phyloP scores from a whole-genome alignment of 345 rosid species.

The Cardamine resedifolia region DNA sequence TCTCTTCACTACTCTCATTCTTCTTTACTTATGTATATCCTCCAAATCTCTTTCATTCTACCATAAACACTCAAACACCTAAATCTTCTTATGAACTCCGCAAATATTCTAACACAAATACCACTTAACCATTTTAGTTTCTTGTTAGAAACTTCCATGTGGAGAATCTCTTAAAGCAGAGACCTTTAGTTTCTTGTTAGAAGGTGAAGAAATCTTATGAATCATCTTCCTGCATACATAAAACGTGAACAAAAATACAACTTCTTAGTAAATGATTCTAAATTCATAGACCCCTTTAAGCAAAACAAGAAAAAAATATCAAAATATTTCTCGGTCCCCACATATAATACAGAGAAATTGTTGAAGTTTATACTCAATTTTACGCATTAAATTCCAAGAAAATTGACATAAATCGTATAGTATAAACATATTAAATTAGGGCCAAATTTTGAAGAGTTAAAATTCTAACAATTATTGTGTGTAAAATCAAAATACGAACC shows the following conservation, averaged over 20 bases:
- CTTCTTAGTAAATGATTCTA: neutral
- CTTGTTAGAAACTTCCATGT: no score
- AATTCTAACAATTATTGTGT: no score
- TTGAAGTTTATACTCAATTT: neutral
- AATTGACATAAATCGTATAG: neutral
- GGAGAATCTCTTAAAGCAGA: neutral
- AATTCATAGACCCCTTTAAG: neutral
- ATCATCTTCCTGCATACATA: constrained; percentile 21
- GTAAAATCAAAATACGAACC: no score
- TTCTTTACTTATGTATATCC: no score
- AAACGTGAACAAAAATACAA: constrained; percentile 4
- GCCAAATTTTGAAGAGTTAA: no score
- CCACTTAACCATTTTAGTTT: no score
- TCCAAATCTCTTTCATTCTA: no score
- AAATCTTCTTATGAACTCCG: no score
- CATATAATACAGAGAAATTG: neutral
- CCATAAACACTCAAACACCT: no score
- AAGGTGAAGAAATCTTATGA: neutral
- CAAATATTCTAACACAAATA: no score
- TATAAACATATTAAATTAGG: neutral
- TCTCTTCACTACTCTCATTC: no score
- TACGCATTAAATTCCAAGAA: neutral
- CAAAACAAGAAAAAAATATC: neutral
- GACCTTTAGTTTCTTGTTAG: neutral
- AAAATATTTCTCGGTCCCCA: neutral